phyloP scores from a whole-genome alignment of 2,329 filamentous ascomycete species.

The Trichoderma sp. region DNA sequence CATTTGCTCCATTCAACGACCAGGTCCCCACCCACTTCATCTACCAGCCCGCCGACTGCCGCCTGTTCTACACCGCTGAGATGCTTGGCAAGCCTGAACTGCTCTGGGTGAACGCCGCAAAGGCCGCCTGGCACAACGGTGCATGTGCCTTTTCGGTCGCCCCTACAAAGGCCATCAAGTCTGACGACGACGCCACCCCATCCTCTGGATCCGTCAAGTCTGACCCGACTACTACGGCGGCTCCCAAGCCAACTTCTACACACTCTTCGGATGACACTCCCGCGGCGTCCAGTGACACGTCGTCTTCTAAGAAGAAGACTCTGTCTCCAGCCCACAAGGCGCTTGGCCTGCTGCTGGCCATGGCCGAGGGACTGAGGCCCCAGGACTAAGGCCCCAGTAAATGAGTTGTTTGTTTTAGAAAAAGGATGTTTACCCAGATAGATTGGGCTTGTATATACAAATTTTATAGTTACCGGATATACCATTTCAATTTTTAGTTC shows the following conservation, averaged over 20 bases:
- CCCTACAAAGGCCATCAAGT: not conserved
- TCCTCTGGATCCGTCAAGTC: not conserved
- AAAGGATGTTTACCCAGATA: not conserved
- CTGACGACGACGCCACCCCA: not conserved
- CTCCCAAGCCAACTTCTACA: not conserved
- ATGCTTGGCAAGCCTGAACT: constrained; percentile 39
- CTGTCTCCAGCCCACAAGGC: constrained; percentile 10
- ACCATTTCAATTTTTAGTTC: not conserved
- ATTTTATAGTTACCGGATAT: not conserved
- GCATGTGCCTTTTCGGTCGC: not conserved
- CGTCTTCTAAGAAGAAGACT: not conserved
- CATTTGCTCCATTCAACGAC: constrained; percentile 30
- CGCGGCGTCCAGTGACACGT: not conserved
- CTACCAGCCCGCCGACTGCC: constrained; percentile 55
- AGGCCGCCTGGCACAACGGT: constrained; percentile 13
- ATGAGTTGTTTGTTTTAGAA: not conserved
- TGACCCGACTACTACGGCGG: not conserved
- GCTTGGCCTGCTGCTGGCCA: constrained; percentile 4
- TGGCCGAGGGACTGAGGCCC: constrained; percentile 1
- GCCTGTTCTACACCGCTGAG: constrained; percentile 52
- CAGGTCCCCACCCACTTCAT: constrained; percentile 54
- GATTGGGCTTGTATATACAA: not conserved
- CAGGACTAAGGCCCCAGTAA: not conserved
- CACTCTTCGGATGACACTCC: not conserved
- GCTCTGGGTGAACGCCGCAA: constrained; percentile 42